These are phyloP conservation scores for Euphrasia arctica DNA, from an alignment of 305 asterid genomes.

Conservation along the genomic window DNA sequence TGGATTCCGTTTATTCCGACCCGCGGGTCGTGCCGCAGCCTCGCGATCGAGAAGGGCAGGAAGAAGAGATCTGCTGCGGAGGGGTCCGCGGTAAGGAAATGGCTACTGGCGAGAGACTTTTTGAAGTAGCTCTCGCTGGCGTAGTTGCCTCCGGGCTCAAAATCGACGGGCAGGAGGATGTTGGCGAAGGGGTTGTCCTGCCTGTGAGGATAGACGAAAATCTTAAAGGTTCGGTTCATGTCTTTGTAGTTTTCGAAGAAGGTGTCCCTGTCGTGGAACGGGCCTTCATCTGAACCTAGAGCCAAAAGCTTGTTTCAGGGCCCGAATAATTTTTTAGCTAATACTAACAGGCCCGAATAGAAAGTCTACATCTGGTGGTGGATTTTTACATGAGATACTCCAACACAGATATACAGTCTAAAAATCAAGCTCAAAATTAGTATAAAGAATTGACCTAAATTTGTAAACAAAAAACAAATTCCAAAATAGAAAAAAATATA, in stretches of 20 bases:
- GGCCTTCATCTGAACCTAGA: slow-evolving; percentile 39
- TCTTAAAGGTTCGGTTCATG: slow-evolving; percentile 61
- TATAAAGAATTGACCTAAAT: slow-evolving; percentile 11
- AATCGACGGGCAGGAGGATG: slow-evolving; percentile 59
- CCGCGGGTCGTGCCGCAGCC: slow-evolving; percentile 67
- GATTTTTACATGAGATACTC: slow-evolving; percentile 8
- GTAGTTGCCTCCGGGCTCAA: slow-evolving; percentile 72
- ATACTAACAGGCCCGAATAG: neutral
- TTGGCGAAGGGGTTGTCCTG: slow-evolving; percentile 62
- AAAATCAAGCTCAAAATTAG: slow-evolving; percentile 11
- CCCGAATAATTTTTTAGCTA: slow-evolving; percentile 21
- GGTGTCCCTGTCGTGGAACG: slow-evolving; percentile 57
- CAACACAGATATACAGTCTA: neutral
- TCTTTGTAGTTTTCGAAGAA: slow-evolving; percentile 58
- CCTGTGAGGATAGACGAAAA: slow-evolving; percentile 59
- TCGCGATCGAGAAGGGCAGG: slow-evolving; percentile 73
- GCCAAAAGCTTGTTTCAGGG: slow-evolving; percentile 20
- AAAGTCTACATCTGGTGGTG: neutral
- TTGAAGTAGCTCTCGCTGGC: slow-evolving; percentile 88
- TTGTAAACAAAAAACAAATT: slow-evolving; percentile 9
- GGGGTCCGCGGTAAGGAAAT: slow-evolving; percentile 58
- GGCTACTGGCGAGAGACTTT: slow-evolving; percentile 58
- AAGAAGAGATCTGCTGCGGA: slow-evolving; percentile 65
- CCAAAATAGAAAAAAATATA: neutral
- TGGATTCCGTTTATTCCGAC: slow-evolving; percentile 61